phyloP scores from a whole-genome alignment of 352 stramenopile species.

The Pythium brassicae region DNA sequence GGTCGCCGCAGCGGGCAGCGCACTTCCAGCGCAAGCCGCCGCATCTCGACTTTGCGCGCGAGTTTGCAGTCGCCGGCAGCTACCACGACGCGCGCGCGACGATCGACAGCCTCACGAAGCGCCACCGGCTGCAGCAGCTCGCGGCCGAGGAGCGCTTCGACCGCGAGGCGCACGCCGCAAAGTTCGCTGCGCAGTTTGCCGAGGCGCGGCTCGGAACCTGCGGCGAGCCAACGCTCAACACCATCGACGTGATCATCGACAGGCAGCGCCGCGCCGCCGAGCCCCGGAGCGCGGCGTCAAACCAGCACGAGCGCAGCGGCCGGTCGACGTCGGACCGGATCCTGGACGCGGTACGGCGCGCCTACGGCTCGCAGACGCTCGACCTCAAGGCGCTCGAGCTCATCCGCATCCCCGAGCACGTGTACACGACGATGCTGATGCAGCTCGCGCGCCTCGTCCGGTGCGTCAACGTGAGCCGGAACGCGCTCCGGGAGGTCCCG shows the following conservation, averaged over 20 bases:
- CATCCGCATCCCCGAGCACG: slow-evolving; percentile 44
- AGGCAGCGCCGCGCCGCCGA: slow-evolving; percentile 22
- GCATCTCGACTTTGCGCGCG: slow-evolving; percentile 40
- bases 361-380: slow-evolving; percentile 50
- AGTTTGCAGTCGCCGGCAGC: slow-evolving; percentile 43
- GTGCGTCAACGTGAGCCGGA: slow-evolving; percentile 63
- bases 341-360: slow-evolving; percentile 34
- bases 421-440: slow-evolving; percentile 59
- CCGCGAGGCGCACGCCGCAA: slow-evolving; percentile 25
- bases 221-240: slow-evolving; percentile 63
- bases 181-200: slow-evolving; percentile 47
- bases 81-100: slow-evolving; percentile 44
- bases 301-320: neutral
- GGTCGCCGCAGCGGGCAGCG: slow-evolving; percentile 4
- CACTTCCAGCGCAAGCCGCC: slow-evolving; percentile 56
- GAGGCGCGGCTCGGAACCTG: slow-evolving; percentile 62
- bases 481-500: slow-evolving; percentile 57
- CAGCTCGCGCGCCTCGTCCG: slow-evolving; percentile 58
- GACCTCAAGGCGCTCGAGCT: slow-evolving; percentile 67
- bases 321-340: slow-evolving; percentile 19
- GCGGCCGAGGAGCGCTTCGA: slow-evolving; percentile 49
- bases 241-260: slow-evolving; percentile 47
- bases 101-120: slow-evolving; percentile 40
- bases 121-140: slow-evolving; percentile 45
- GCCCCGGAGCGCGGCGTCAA: slow-evolving; percentile 4